Evolutionary conservation across 805 yeast species (phyloP).

Genomic region (Ogataea saltuana): DNA sequence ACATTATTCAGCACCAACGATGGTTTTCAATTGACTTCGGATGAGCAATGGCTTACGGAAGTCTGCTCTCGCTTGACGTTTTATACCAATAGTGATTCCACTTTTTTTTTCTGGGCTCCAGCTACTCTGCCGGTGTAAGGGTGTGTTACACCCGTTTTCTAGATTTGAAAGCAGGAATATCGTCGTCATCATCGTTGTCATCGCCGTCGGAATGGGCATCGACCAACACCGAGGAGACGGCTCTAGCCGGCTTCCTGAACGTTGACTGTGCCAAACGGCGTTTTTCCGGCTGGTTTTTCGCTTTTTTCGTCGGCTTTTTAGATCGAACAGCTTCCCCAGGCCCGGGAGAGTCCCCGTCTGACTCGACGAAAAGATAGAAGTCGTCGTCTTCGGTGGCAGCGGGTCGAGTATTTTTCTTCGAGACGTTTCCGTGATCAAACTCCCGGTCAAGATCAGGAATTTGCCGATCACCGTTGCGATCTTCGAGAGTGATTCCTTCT

Average conservation of each 20-base stretch:
- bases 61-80: no score
- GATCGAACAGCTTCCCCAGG: no score
- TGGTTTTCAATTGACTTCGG: no score
- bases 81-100: no score
- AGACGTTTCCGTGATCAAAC: constrained; percentile 4
- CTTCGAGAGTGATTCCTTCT: constrained; percentile 16
- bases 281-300: no score
- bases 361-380: constrained; percentile 1
- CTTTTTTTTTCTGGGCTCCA: not conserved
- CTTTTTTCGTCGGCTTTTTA: no score
- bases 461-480: constrained; percentile 1
- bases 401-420: no score
- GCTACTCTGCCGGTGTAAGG: constrained; percentile 1
- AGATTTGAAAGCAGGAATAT: constrained; percentile 29
- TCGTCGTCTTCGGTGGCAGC: not conserved
- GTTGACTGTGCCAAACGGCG: no score
- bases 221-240: no score
- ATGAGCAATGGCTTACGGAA: no score
- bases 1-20: no score
- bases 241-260: not conserved
- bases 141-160: not conserved
- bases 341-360: not conserved
- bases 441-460: constrained; percentile 24
- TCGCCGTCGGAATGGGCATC: not conserved
- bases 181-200: constrained; percentile 32